Conservation (phyloP, 192 early-diverging fungal species). For the Cetraspora pellucida region DNA sequence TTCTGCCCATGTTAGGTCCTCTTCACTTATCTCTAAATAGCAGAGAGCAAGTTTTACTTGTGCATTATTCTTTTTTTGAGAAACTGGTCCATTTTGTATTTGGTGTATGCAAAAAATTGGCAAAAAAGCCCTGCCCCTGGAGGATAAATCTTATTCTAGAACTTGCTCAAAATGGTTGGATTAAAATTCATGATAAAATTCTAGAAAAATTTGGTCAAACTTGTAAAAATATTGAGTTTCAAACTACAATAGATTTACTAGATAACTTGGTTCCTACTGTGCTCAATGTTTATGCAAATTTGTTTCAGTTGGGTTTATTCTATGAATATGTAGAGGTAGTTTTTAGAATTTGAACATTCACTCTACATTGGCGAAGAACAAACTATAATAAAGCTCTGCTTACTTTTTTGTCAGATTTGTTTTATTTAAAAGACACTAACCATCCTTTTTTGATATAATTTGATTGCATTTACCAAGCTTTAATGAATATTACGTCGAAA, state of each 20-base stretch:
- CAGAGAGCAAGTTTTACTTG: not conserved
- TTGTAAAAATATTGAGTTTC: not conserved
- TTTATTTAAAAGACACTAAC: conserved; percentile 14
- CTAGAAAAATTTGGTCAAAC: not conserved
- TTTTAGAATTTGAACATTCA: not conserved
- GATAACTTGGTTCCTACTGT: not conserved
- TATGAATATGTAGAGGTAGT: conserved; percentile 1
- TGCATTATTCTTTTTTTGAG: not conserved
- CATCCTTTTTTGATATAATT: conserved; percentile 9
- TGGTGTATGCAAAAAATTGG: not conserved
- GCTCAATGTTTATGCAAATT: not conserved
- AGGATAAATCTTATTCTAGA: conserved; percentile 17
- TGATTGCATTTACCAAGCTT: not conserved
- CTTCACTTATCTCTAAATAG: not conserved
- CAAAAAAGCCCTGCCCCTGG: not conserved
- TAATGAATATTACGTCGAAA: conserved; percentile 24
- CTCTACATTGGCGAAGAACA: not conserved
- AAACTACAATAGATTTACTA: not conserved
- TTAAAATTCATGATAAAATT: not conserved
- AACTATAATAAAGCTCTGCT: conserved; percentile 20
- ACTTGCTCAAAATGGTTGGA: not conserved
- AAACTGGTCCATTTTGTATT: not conserved
- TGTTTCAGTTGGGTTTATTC: not conserved
- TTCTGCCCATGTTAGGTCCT: not conserved
- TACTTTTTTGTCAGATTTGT: not conserved